phyloP scores from a whole-genome alignment of 192 early-diverging fungal species.

The Entophlyctis helioformis region DNA sequence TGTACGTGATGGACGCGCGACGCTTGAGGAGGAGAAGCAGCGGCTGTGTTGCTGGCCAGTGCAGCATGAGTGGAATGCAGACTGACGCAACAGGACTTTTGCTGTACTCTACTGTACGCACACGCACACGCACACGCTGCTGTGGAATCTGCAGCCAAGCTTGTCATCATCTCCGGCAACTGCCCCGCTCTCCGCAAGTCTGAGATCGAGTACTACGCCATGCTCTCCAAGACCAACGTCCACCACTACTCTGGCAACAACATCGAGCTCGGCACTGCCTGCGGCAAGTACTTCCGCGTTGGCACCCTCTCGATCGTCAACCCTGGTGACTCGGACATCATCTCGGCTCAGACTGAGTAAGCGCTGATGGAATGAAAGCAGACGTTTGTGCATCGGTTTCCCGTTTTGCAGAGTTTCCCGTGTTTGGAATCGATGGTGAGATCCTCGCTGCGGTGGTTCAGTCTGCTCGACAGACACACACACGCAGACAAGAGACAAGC shows the following conservation, averaged over 20 bases:
- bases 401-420: too few species aligned
- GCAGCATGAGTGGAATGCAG: too few species aligned
- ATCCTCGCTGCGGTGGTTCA: too few species aligned
- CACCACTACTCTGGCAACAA: slow-evolving; percentile 99
- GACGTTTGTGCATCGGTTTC: too few species aligned
- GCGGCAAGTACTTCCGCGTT: slow-evolving; percentile 99
- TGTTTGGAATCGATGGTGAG: too few species aligned
- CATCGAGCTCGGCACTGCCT: slow-evolving; percentile 98
- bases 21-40: too few species aligned
- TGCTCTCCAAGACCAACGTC: slow-evolving; percentile 99
- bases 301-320: slow-evolving; percentile 93
- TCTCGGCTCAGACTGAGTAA: slow-evolving; percentile 8
- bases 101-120: not conserved
- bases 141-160: slow-evolving; percentile 62
- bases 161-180: slow-evolving; percentile 98
- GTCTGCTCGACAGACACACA: too few species aligned
- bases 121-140: not conserved
- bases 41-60: too few species aligned
- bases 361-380: too few species aligned
- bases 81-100: too few species aligned
- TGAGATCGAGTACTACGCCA: slow-evolving; percentile 99
- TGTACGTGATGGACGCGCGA: slow-evolving; percentile 47
- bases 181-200: slow-evolving; percentile 98
- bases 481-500: too few species aligned
- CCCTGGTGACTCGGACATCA: slow-evolving; percentile 94